Conservation (phyloP, 2,329 filamentous ascomycete species). For the Zopfia rhizophila region DNA sequence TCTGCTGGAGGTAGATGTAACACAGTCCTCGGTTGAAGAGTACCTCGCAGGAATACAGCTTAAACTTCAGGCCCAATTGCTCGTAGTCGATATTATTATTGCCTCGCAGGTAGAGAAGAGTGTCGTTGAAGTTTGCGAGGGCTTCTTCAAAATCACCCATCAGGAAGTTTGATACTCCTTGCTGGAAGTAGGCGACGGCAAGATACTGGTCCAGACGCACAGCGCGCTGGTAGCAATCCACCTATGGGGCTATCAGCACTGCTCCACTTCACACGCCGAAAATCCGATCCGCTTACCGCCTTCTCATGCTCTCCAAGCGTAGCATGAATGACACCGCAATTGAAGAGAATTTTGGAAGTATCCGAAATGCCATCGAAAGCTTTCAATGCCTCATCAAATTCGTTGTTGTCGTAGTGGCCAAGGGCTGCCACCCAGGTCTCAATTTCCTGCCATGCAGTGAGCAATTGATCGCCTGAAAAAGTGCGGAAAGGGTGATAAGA, state of each 20-base stretch:
- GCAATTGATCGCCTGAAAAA: no score
- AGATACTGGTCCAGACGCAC: constrained; percentile 93
- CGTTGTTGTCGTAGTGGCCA: constrained; percentile 92
- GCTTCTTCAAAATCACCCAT: constrained; percentile 98
- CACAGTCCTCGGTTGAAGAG: constrained; percentile 97
- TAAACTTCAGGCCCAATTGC: constrained; percentile 93
- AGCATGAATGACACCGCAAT: constrained; percentile 97
- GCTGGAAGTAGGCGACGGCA: constrained; percentile 97
- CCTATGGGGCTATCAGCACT: constrained; percentile 63
- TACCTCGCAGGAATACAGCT: constrained; percentile 96
- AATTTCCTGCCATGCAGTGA: constrained; percentile 77
- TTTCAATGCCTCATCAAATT: constrained; percentile 88
- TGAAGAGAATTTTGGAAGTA: constrained; percentile 98
- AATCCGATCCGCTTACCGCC: constrained; percentile 71
- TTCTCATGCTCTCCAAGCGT: constrained; percentile 95
- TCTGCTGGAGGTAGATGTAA: constrained; percentile 96
- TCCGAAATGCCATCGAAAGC: constrained; percentile 89
- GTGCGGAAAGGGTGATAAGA: constrained; percentile 16
- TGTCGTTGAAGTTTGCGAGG: constrained; percentile 98
- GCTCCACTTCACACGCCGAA: constrained; percentile 7
- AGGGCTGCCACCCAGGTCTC: constrained; percentile 97
- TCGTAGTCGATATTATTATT: constrained; percentile 99
- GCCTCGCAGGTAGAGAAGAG: constrained; percentile 89
- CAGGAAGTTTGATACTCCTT: constrained; percentile 97
- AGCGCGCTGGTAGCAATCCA: constrained; percentile 93